Base-by-base conservation (phyloP, 2,329 filamentous ascomycete genomes). In the Blastomyces parvus region DNA sequence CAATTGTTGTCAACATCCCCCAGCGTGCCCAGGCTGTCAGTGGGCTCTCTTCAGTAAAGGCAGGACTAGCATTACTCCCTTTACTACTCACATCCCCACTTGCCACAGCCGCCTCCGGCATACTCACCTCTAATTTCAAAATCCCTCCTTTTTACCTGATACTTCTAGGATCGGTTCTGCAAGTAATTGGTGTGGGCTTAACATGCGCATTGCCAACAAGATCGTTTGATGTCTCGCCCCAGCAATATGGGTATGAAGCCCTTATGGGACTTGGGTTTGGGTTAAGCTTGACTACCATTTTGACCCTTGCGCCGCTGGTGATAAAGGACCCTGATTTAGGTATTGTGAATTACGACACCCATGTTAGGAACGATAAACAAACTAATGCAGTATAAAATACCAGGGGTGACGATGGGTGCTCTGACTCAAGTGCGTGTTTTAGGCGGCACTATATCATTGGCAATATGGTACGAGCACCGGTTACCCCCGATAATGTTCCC, bases 231-330 rank as follows among this genome's bases (percentile, higher is more conserved):
- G 66, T 72, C 40, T 27, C 64, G 27, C 11, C 60, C 17, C 62
- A 66, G 4, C 68, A 74, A 48, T 75, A 74, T 62, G 74, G 72
- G 7, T 77, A 72, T 48, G 68, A 78, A 61, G 71, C 69, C 1
- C 64, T 78, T 9, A 72, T 76, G 66, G 76, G 74, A 9, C 70
- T 75, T 25, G 75, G 76, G 1, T 74, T 78, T 62, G 76, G 74
- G 1, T 66, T 76, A 8, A 59, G 68, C 64, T 14, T 71, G 73
- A 53, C 69, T 68, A 30, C 72, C 2, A 59, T 76, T 9, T 52
- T 77, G 7, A 72, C 73, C 40, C 68, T 74, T 40, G 71, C 70
- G 46, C 70, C 67, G 25, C 59, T 76, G 60, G 67, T 74, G n/a
- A 69, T 73, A 17, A 63, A 68, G 1, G 59, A 72, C 25, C 66